These are phyloP conservation scores for Paxillus rubicundulus DNA, from an alignment of 768 basidiomycete species.

Conservation along the genomic window DNA sequence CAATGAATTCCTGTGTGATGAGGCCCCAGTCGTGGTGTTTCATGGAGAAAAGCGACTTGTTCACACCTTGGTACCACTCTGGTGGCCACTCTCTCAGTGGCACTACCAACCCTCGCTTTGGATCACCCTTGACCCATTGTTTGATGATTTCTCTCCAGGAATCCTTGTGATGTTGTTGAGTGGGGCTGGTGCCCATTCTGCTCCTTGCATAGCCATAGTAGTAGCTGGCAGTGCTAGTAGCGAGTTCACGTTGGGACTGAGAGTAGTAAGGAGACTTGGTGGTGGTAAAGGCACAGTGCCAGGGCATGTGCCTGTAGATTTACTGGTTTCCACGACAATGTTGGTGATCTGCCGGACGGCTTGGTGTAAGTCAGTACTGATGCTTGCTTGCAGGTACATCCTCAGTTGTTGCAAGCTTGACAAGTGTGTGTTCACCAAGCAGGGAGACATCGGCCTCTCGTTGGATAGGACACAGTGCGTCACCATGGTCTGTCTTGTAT, in stretches of 20 bases:
- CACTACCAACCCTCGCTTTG: not conserved
- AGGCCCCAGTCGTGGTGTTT: not conserved
- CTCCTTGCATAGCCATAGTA: slow-evolving; percentile 10
- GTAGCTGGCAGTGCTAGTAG: not conserved
- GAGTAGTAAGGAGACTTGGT: not conserved
- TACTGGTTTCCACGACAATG: too few relatives aligned
- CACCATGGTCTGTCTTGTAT: too few relatives aligned
- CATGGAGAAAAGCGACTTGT: not conserved
- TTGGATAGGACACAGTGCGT: too few relatives aligned
- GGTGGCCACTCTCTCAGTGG: slow-evolving; percentile 9
- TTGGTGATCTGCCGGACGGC: too few relatives aligned
- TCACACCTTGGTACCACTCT: not conserved
- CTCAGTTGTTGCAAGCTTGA: too few relatives aligned
- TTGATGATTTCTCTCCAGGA: slow-evolving; percentile 6
- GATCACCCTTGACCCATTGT: slow-evolving; percentile 4
- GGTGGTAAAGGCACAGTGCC: too few relatives aligned
- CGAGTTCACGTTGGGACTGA: not conserved
- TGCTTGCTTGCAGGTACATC: too few relatives aligned
- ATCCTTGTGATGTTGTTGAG: slow-evolving; percentile 15
- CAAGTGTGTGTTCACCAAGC: too few relatives aligned
- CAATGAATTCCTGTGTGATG: not conserved
- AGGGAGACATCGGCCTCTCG: too few relatives aligned
- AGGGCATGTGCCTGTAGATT: too few relatives aligned
- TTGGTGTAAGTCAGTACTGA: too few relatives aligned
- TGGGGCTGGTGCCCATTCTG: too few relatives aligned